Evolutionary conservation across 1,284 basidiomycete species (phyloP), one percentile per base, ranked within the genome.

Genomic region (Fomitopsis palustris): DNA sequence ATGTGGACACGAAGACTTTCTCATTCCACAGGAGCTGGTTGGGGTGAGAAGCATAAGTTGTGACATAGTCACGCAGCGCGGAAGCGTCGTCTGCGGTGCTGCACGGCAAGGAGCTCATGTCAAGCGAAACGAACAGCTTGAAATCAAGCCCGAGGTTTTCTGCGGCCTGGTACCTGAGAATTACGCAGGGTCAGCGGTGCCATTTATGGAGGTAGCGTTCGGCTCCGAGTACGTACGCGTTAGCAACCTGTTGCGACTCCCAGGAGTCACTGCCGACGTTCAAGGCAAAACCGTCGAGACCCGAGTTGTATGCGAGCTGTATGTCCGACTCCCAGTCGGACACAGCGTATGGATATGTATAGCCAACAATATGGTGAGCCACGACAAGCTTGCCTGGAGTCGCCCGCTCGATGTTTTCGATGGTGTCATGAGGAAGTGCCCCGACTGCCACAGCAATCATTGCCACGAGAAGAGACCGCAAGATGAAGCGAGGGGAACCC

Each of bases 91-190:
- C 25, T 29, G 45, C 45, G 7, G 64, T 64, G 4, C 63, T 63
- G 69, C 84, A 85, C 4, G 77, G 72, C 29, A 80, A 54, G 3
- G 72, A 77, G 31, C 74, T 75, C 80, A 86, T 82, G 73, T 86
- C 84, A 64, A 86, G 78, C 27, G 80, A 82, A 54, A 86, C 66
- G 76, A 85, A 85, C 37, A 86, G 70, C 69, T 81, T 81, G 77
- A 86, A 85, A 12, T 59, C 51, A 4, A 66, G 62, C 8, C 57
- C 60, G 33, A 29, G 27, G 4, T 57, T 55, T 8, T 38, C 39
- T 10, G 57, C 39, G 0, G 65, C 64, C n/a, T 60, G 53, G 42
- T 37, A 49, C 41, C 49, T 54, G 21, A 4, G 12, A 21, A 12
- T 14, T 9, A 27, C 6, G 10, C 25, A 47, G 25, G n/a, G 17